Evolutionary conservation across 805 yeast genomes (phyloP).

Genomic region (Candida succiphila): DNA sequence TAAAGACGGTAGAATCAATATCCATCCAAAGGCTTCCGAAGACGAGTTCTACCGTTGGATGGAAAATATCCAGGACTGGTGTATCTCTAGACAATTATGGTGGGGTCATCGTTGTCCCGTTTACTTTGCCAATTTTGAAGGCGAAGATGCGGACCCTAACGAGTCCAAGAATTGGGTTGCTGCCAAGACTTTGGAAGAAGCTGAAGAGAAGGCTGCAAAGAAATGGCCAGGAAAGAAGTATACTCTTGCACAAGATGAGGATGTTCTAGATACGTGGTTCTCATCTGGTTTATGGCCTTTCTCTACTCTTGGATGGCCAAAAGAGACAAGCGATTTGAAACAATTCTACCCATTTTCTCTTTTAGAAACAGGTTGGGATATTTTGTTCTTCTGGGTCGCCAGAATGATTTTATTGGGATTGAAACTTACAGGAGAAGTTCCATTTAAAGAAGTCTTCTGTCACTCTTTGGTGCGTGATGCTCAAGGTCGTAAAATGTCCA

Average conservation of each 20-base stretch:
- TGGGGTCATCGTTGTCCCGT: conserved; percentile 99
- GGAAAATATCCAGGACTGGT: conserved; percentile 97
- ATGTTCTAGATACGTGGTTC: conserved; percentile 98
- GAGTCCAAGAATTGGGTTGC: conserved; percentile 84
- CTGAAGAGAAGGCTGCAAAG: conserved; percentile 65
- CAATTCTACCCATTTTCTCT: conserved; percentile 82
- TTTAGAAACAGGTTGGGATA: conserved; percentile 99
- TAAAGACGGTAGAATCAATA: conserved; percentile 66
- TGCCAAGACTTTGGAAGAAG: conserved; percentile 78
- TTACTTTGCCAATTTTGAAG: conserved; percentile 77
- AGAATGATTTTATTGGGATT: conserved; percentile 91
- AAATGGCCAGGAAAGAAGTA: conserved; percentile 64
- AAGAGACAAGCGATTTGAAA: conserved; percentile 59
- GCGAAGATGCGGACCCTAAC: conserved; percentile 48
- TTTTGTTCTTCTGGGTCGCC: conserved; percentile 96
- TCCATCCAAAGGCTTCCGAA: conserved; percentile 84
- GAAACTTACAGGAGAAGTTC: conserved; percentile 83
- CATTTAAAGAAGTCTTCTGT: conserved; percentile 95
- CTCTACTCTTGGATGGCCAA: conserved; percentile 95
- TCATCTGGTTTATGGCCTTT: conserved; percentile 98
- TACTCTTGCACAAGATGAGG: conserved; percentile 90
- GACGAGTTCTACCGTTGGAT: conserved; percentile 93
- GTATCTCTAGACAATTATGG: conserved; percentile 87
- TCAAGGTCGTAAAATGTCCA: conserved; percentile 98
- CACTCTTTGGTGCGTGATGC: conserved; percentile 98